Percentiles rank a stretch among this genome's conserved stretches.
Conservation (phyloP, 2,329 filamentous ascomycete species). For the Aspergillus awamori region DNA sequence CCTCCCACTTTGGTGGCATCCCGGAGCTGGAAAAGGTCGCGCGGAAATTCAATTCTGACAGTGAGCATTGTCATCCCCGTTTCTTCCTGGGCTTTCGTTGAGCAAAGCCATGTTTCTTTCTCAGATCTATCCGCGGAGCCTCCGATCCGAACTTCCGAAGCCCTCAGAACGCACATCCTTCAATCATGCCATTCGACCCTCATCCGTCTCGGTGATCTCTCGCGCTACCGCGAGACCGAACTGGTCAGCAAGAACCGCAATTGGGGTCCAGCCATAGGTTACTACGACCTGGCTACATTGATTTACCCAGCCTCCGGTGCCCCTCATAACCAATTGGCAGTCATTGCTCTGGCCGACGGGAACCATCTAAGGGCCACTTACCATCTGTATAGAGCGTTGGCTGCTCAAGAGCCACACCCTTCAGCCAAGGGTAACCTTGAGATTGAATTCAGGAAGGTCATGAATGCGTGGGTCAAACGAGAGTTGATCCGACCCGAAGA, state of each 20-base stretch:
- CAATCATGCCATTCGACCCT: slow-evolving; percentile 79
- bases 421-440: slow-evolving; percentile 76
- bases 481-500: slow-evolving; percentile 55
- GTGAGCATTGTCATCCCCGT: slow-evolving; percentile 37
- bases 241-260: slow-evolving; percentile 72
- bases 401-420: slow-evolving; percentile 72
- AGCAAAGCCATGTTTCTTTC: slow-evolving; percentile 4
- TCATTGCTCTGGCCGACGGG: slow-evolving; percentile 74
- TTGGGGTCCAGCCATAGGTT: slow-evolving; percentile 78
- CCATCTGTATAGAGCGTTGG: slow-evolving; percentile 82
- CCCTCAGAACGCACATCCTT: slow-evolving; percentile 64
- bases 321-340: slow-evolving; percentile 87
- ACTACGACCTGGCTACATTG: slow-evolving; percentile 79
- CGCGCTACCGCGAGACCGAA: slow-evolving; percentile 78
- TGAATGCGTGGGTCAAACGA: slow-evolving; percentile 59
- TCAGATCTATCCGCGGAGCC: slow-evolving; percentile 49
- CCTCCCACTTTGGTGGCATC: slow-evolving; percentile 60
- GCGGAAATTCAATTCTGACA: slow-evolving; percentile 51
- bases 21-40: slow-evolving; percentile 62
- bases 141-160: slow-evolving; percentile 48
- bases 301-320: slow-evolving; percentile 78
- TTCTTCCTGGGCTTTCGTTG: slow-evolving; percentile 11
- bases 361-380: slow-evolving; percentile 86
- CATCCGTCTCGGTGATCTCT: slow-evolving; percentile 85
- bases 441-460: slow-evolving; percentile 72